Base-by-base conservation (phyloP, 2,329 filamentous ascomycete species). In the Tolypocladium amazonense region DNA sequence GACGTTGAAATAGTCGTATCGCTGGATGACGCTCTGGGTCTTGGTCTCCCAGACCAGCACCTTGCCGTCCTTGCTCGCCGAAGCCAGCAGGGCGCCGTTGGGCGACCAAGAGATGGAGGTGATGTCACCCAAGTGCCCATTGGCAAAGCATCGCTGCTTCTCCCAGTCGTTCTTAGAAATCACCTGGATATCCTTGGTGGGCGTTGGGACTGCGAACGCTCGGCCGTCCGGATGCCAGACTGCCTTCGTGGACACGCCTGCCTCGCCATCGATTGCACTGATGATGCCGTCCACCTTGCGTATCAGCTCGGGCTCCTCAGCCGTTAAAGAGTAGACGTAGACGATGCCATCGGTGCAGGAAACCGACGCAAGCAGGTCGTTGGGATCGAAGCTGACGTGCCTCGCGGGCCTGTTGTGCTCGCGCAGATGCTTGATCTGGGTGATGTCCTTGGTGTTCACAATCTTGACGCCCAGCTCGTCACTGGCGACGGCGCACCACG, bases 401-500 rank as follows among this genome's bases (percentile, higher is more conserved):
- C 96, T 96, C n/a, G 89, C 86, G n/a, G 91, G 86, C 67, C 89
- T 90, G 52, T 82, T 81, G 71, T 97, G 93, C 58, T 96, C 91
- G 64, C 89, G 86, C 11, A 99, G 81, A 64, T 88, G 88, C 67
- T 88, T 86, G 56, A 96, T 83, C 64, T 85, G 82, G 27, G 81
- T 86, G 72, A 88, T 92, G 70, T 97, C 90, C 55, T 86, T 80
- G 38, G 88, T 88, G 67, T 88, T 89, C 63, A 99, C 90, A 27
- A 99, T 77, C 72, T 96, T 96, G 65, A 97, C 90, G 1, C 88
- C 89, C 61, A 96, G 79, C 73, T 99, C 94, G 72, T 97, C 95
- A 79, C 92, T 97, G n/a, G 92, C 92, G 33, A 97, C 91, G 37
- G 94, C 94, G 64, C 88, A 90, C 92, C 92, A 97, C 67, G 89